Conservation (phyloP, 2,329 filamentous ascomycete genomes). For the Pyricularia grisea region DNA sequence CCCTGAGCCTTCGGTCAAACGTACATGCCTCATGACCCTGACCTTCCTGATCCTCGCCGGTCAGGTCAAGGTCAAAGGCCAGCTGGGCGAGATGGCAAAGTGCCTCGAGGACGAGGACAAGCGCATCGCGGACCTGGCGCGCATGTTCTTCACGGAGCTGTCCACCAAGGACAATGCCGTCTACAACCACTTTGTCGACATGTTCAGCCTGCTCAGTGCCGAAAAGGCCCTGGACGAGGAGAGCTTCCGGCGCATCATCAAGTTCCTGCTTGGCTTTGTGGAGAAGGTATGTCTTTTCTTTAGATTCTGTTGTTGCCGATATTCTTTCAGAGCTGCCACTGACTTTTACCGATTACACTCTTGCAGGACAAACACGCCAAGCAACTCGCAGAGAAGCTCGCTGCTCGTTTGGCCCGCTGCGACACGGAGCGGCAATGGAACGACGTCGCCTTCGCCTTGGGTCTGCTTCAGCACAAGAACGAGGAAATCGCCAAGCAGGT, state of each 20-base stretch:
- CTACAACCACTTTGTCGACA: constrained; percentile 99
- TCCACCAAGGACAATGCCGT: constrained; percentile 98
- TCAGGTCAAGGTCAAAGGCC: constrained; percentile 98
- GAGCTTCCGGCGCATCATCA: constrained; percentile 75
- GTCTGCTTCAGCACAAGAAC: constrained; percentile 84
- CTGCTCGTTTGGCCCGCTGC: constrained; percentile 73
- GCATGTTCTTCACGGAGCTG: constrained; percentile 98
- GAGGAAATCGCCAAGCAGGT: constrained; percentile 77
- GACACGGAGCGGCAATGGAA: constrained; percentile 96
- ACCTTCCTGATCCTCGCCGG: constrained; percentile 96
- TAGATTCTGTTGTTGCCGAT: background rate
- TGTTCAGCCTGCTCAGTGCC: constrained; percentile 88
- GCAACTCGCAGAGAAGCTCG: constrained; percentile 86
- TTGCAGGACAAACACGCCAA: constrained; percentile 89
- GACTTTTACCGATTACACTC: background rate
- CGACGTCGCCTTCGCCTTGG: constrained; percentile 88
- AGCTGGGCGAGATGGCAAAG: constrained; percentile 98
- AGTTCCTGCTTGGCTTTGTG: constrained; percentile 90
- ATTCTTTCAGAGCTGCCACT: background rate
- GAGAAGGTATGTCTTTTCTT: constrained; percentile 64
- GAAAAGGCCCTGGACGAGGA: constrained; percentile 77
- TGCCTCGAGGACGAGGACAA: constrained; percentile 95
- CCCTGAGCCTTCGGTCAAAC: constrained; percentile 79
- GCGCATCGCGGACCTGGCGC: constrained; percentile 81
- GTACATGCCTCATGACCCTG: constrained; percentile 95